Conservation (phyloP, 805 yeast genomes). For the Starmerella cellae region DNA sequence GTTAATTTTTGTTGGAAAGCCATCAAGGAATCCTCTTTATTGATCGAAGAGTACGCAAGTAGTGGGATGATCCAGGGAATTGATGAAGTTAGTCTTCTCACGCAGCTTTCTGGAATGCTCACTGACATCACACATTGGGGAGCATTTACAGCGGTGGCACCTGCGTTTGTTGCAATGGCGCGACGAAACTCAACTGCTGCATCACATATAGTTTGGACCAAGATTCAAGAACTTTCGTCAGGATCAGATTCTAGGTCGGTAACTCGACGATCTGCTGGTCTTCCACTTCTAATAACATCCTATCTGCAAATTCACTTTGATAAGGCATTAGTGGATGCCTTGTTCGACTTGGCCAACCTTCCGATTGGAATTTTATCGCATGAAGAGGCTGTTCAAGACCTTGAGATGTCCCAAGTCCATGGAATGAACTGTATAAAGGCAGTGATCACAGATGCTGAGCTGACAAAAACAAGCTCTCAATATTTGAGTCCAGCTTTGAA, state of each 20-base stretch:
- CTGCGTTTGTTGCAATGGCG: constrained; percentile 61
- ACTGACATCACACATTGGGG: constrained; percentile 54
- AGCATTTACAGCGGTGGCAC: constrained; percentile 79
- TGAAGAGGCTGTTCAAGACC: constrained; percentile 36
- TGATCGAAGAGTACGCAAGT: constrained; percentile 27
- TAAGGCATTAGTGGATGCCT: constrained; percentile 36
- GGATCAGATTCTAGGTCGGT: constrained; percentile 39
- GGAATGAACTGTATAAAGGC: constrained; percentile 77
- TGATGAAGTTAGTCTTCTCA: constrained; percentile 32
- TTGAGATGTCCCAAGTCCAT: constrained; percentile 83
- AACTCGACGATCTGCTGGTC: constrained; percentile 84
- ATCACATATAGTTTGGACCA: constrained; percentile 1
- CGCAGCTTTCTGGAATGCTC: constrained; percentile 52
- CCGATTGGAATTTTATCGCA: constrained; percentile 34
- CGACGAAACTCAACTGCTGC: constrained; percentile 22
- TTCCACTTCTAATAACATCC: constrained; percentile 59
- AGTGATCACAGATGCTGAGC: constrained; percentile 54
- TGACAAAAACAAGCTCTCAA: constrained; percentile 40
- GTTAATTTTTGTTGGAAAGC: constrained; percentile 72
- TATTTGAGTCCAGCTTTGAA: constrained; percentile 47
- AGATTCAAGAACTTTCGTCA: constrained; percentile 1
- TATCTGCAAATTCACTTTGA: constrained; percentile 22
- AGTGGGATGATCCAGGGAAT: neutral
- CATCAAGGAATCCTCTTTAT: constrained; percentile 54
- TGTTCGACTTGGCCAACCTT: constrained; percentile 42